Percentiles rank a stretch among this genome's conserved stretches.
phyloP scores from a whole-genome alignment of 768 basidiomycete genomes.

The Tricholoma terreum region DNA sequence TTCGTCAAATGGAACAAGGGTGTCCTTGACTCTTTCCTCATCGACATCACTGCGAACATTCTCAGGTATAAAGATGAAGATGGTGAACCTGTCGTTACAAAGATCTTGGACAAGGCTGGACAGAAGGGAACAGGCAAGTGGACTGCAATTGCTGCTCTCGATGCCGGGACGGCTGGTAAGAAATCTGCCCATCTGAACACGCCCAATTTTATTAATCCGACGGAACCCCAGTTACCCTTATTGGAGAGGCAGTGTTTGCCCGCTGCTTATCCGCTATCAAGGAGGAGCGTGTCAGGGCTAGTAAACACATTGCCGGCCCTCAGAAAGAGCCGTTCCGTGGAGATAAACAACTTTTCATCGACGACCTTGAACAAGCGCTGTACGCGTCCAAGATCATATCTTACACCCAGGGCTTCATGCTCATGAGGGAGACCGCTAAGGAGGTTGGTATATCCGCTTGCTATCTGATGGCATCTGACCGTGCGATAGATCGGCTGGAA shows the following conservation, averaged over 20 bases:
- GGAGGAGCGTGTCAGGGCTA: conserved; percentile 90
- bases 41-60: conserved; percentile 97
- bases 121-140: conserved; percentile 99
- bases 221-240: conserved; percentile 77
- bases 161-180: conserved; percentile 82
- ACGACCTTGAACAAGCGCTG: conserved; percentile 97
- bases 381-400: conserved; percentile 99
- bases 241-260: conserved; percentile 99
- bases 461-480: not conserved
- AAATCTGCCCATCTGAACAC: conserved; percentile 11
- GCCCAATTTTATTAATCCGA: conserved; percentile 2
- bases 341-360: conserved; percentile 98
- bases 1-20: conserved; percentile 97
- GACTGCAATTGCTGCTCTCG: conserved; percentile 97
- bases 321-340: conserved; percentile 92
- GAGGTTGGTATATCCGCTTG: conserved; percentile 49
- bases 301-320: conserved; percentile 87
- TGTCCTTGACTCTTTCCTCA: conserved; percentile 98
- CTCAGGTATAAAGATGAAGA: conserved; percentile 97
- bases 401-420: conserved; percentile 99
- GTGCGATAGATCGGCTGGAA: conserved; percentile 68
- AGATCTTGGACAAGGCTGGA: conserved; percentile 94
- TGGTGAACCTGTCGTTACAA: conserved; percentile 84
- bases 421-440: conserved; percentile 97
- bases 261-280: conserved; percentile 98